Percentiles rank a stretch among this genome's conserved stretches.
phyloP scores from a whole-genome alignment of 2,329 filamentous ascomycete species.

The Botrytis deweyae region DNA sequence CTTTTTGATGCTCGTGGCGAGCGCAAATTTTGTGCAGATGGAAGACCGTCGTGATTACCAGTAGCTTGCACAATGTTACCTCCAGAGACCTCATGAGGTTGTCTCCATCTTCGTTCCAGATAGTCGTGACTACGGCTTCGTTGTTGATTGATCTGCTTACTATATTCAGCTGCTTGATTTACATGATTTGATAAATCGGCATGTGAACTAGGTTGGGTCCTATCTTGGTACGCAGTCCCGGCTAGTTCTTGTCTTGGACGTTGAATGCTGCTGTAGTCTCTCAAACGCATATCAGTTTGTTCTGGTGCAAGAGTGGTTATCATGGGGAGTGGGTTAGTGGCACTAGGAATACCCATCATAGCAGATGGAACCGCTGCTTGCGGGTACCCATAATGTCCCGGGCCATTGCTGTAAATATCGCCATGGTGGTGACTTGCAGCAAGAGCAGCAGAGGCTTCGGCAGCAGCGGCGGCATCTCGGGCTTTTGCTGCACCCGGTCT shows the following conservation, averaged over 20 bases:
- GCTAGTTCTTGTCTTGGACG: constrained; percentile 87
- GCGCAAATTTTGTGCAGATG: constrained; percentile 55
- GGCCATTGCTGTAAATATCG: constrained; percentile 81
- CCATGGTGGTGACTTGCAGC: constrained; percentile 72
- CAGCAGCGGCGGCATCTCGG: constrained; percentile 68
- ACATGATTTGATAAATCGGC: constrained; percentile 83
- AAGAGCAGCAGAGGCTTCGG: constrained; percentile 55
- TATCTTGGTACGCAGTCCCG: constrained; percentile 84
- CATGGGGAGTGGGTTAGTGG: constrained; percentile 73
- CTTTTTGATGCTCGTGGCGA: constrained; percentile 58
- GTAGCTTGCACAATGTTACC: constrained; percentile 40
- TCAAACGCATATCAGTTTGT: constrained; percentile 71
- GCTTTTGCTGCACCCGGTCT: constrained; percentile 87
- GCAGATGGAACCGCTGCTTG: constrained; percentile 70
- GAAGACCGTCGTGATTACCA: constrained; percentile 45
- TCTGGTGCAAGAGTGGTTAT: constrained; percentile 81
- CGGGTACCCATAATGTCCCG: constrained; percentile 62
- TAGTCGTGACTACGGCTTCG: constrained; percentile 77
- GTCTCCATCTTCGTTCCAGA: constrained; percentile 77
- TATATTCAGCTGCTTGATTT: constrained; percentile 86
- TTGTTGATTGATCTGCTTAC: constrained; percentile 77
- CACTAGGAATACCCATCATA: constrained; percentile 65
- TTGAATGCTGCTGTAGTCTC: constrained; percentile 80
- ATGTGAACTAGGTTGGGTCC: constrained; percentile 72
- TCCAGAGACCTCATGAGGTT: constrained; percentile 76